Evolutionary conservation across 2,329 filamentous ascomycete genomes (phyloP), one percentile per base, ranked within the genome.

Genomic region (Knoxdaviesia proteae): DNA sequence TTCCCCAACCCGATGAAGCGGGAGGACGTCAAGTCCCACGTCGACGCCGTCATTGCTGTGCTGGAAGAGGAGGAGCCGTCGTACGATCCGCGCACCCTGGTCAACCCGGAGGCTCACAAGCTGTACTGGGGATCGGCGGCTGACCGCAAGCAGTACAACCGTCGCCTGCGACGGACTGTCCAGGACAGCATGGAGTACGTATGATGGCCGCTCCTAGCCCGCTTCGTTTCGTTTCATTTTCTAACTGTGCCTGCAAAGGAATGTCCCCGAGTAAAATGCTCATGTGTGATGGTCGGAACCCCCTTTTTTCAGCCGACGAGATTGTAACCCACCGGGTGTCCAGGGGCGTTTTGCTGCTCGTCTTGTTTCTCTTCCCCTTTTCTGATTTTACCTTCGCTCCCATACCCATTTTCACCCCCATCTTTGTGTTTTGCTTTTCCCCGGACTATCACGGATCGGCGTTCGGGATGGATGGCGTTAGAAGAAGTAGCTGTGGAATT

Each of bases 41-140:
- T 98, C 38, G 79, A 92, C 44, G 81, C 80, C 5, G 80, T 96
- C 44, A 74, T 94, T 47, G 68, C 71, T 6, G 71, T 79, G 1
- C 65, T 96, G n/a, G 86, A 94, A 54, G 87, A 96, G 44, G 84
- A 92, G 46, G 69, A 75, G 2, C 84, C 87, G 0, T 78, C 81
- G 0, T 96, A 93, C 54, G 90, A 98, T 54, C 90, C 90, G 1
- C 72, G 88, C 39, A 87, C 83, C 7, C 71, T 84, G 33, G 84
- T 96, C 35, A 80, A 94, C 49, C 80, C 77, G 0, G 87, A 94
- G 52, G 86, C 87, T 2, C 78, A 81, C 36, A 83, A 77, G 57
- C 64, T 96, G 39, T 90, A 80, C 54, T 98, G 90, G 88, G 86
- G 86, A 3, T 61, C 71, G 1, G 46, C 56, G 3, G 79, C 86